These are phyloP conservation scores for Somion occarium DNA, from an alignment of 1,284 basidiomycete species.

Conservation along the genomic window DNA sequence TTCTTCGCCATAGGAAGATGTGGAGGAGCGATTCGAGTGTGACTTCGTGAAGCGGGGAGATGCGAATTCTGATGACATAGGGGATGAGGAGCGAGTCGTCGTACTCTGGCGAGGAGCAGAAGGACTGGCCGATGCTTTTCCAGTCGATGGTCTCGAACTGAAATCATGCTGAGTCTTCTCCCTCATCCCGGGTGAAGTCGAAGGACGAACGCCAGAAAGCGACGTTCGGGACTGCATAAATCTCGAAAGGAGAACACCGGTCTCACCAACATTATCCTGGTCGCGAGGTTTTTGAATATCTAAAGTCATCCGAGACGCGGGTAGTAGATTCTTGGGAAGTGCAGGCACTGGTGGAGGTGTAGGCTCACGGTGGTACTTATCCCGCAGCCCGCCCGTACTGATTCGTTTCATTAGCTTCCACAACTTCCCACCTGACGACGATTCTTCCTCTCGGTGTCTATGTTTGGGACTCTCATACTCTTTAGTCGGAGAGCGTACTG, in stretches of 20 bases:
- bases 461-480: conserved; percentile 6
- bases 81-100: conserved; percentile 49
- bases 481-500: conserved; percentile 9
- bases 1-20: conserved; percentile 51
- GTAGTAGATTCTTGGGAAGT: conserved; percentile 39
- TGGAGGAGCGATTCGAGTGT: conserved; percentile 47
- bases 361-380: conserved; percentile 38
- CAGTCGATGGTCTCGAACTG: conserved; percentile 18
- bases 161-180: background rate
- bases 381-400: conserved; percentile 57
- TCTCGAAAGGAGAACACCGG: conserved; percentile 15
- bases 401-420: conserved; percentile 70
- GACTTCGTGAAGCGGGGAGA: conserved; percentile 44
- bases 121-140: conserved; percentile 17
- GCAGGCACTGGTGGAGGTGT: conserved; percentile 57
- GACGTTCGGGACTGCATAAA: conserved; percentile 30
- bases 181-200: conserved; percentile 13
- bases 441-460: conserved; percentile 24
- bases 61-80: conserved; percentile 50
- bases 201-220: conserved; percentile 24
- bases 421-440: conserved; percentile 38
- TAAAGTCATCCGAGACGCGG: conserved; percentile 18
- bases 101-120: conserved; percentile 32
- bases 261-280: conserved; percentile 13
- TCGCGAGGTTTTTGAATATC: conserved; percentile 19